A percentile compares a stretch with the other conserved stretches of the same genome.
phyloP scores from a whole-genome alignment of 2,329 filamentous ascomycete species.

The Emmonsia crescens region DNA sequence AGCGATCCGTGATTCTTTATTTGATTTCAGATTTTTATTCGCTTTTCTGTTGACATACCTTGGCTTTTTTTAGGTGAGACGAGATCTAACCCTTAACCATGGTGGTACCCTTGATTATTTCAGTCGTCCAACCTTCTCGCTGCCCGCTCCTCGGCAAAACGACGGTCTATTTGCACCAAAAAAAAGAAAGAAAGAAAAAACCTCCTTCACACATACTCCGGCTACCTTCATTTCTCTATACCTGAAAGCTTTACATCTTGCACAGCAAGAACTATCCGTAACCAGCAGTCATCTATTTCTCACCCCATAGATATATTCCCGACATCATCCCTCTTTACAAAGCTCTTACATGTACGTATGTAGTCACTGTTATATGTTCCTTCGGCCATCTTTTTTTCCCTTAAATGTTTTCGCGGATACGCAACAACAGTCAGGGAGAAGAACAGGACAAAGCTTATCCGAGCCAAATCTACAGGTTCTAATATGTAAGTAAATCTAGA shows the following conservation, averaged over 20 bases:
- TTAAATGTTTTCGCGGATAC: neutral
- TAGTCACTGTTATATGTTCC: neutral
- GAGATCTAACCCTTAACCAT: neutral
- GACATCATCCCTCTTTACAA: neutral
- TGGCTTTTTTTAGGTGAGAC: neutral
- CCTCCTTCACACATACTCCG: neutral
- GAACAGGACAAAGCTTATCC: neutral
- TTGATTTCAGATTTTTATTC: neutral
- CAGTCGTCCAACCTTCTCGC: neutral
- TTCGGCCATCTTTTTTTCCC: neutral
- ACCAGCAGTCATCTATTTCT: neutral
- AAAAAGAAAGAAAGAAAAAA: neutral
- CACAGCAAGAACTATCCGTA: too few relatives aligned
- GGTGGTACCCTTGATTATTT: neutral
- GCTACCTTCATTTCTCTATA: neutral
- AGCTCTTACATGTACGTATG: neutral
- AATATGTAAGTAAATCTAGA: neutral
- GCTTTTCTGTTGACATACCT: neutral
- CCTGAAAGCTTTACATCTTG: neutral
- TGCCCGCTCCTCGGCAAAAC: neutral
- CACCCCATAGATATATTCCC: neutral
- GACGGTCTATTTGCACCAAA: neutral
- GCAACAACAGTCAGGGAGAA: neutral
- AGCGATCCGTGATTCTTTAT: neutral
- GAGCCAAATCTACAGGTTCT: neutral